These are phyloP conservation scores for Halophytophthora batemanensis DNA, from an alignment of 352 stramenopile species.

Conservation along the genomic window DNA sequence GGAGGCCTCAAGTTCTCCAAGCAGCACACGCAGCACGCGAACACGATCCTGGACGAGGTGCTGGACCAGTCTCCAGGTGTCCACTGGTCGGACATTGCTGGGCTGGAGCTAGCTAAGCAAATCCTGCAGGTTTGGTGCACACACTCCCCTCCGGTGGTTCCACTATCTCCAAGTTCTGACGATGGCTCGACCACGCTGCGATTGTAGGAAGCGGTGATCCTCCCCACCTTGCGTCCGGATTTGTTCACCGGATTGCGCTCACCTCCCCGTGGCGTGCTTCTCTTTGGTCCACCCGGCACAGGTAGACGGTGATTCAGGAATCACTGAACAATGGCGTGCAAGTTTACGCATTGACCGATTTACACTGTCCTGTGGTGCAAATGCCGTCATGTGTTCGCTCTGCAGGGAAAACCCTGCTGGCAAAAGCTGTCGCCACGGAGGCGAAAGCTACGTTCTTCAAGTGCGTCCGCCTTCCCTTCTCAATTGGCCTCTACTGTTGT, in stretches of 20 bases:
- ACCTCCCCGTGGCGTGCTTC: conserved; percentile 64
- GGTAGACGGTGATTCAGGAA: conserved; percentile 18
- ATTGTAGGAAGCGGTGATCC: conserved; percentile 80
- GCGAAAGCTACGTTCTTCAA: conserved; percentile 86
- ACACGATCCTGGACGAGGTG: conserved; percentile 84
- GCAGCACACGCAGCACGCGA: conserved; percentile 54
- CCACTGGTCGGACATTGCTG: conserved; percentile 80
- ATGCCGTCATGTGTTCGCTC: not conserved
- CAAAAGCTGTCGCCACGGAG: conserved; percentile 80
- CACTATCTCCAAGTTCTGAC: not conserved
- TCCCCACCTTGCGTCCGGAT: conserved; percentile 79
- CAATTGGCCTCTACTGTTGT: not conserved
- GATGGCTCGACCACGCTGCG: not conserved
- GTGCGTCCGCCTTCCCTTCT: conserved; percentile 16
- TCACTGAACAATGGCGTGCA: not conserved
- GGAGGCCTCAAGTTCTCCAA: conserved; percentile 42
- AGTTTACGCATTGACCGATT: not conserved
- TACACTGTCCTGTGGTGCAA: not conserved
- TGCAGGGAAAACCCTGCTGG: conserved; percentile 77
- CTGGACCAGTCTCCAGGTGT: conserved; percentile 77
- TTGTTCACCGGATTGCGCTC: conserved; percentile 77
- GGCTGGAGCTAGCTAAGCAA: conserved; percentile 81
- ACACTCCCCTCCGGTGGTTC: too few relatives aligned
- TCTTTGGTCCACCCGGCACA: conserved; percentile 83
- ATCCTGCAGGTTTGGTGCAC: conserved; percentile 70